A percentile compares a stretch with the other conserved stretches of the same genome.
These are phyloP conservation scores for Helenozyma baotianmanensis DNA, from an alignment of 805 yeast genomes.

Conservation along the genomic window DNA sequence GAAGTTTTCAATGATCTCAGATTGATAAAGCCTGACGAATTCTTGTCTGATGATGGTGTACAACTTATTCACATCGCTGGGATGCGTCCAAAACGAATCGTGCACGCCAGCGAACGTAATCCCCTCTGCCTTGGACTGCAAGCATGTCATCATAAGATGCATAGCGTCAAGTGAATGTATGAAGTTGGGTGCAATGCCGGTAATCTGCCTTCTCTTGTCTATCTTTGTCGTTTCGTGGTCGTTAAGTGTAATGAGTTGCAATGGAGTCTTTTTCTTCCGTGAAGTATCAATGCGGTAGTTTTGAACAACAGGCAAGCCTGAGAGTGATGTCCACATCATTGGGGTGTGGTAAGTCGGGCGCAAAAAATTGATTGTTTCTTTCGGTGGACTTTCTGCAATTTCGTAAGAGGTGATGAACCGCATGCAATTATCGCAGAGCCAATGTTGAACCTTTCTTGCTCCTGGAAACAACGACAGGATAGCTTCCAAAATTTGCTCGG, in stretches of 20 bases:
- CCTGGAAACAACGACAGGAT: slow-evolving; percentile 26
- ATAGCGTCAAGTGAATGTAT: slow-evolving; percentile 40
- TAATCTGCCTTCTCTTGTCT: slow-evolving; percentile 26
- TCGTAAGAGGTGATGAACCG: no score
- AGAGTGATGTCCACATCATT: slow-evolving; percentile 39
- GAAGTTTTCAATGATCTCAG: slow-evolving; percentile 22
- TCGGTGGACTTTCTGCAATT: no score
- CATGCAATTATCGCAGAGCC: slow-evolving; percentile 29
- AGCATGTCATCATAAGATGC: slow-evolving; percentile 35
- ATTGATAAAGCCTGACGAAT: slow-evolving; percentile 31
- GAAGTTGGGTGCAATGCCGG: slow-evolving; percentile 41
- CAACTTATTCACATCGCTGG: slow-evolving; percentile 26
- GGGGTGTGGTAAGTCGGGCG: slow-evolving; percentile 21
- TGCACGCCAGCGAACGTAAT: slow-evolving; percentile 37
- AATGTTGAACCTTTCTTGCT: slow-evolving; percentile 30
- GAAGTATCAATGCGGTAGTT: slow-evolving; percentile 27
- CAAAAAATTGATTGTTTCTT: slow-evolving; percentile 16
- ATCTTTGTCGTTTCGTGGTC: slow-evolving; percentile 21
- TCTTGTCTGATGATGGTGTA: slow-evolving; percentile 26
- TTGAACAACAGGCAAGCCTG: slow-evolving; percentile 41
- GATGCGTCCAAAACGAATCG: slow-evolving; percentile 42
- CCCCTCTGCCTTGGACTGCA: slow-evolving; percentile 15
- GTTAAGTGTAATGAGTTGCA: slow-evolving; percentile 20
- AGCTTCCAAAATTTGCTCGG: slow-evolving; percentile 10
- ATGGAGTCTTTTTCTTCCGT: slow-evolving; percentile 18